These are phyloP conservation scores for Colletotrichum eremochloae DNA, from an alignment of 2,329 filamentous ascomycete species.

Conservation along the genomic window DNA sequence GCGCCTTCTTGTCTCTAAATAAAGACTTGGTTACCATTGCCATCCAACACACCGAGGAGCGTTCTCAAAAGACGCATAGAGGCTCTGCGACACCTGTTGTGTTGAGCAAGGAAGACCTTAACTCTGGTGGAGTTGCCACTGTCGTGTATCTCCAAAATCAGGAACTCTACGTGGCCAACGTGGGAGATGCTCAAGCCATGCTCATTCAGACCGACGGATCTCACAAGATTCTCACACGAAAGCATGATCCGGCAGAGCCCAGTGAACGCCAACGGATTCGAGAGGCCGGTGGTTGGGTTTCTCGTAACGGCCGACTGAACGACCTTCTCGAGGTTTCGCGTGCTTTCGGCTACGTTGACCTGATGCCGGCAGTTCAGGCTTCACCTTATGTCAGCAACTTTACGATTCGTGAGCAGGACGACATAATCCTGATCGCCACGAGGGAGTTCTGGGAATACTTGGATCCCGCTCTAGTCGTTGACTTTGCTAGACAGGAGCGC, in stretches of 20 bases:
- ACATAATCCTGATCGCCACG: constrained; percentile 92
- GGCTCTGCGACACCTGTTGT: constrained; percentile 80
- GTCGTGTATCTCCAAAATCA: constrained; percentile 90
- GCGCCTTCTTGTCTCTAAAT: constrained; percentile 90
- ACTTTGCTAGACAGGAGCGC: constrained; percentile 88
- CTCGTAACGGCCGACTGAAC: constrained; percentile 92
- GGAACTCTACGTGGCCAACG: constrained; percentile 93
- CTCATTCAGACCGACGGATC: constrained; percentile 90
- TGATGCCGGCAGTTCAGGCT: constrained; percentile 93
- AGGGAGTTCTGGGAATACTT: constrained; percentile 96
- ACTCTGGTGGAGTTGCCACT: constrained; percentile 91
- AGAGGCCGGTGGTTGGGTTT: constrained; percentile 95
- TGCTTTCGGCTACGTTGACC: constrained; percentile 93
- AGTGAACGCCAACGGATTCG: constrained; percentile 89
- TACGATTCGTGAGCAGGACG: constrained; percentile 87
- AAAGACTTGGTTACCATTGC: constrained; percentile 92
- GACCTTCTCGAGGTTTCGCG: constrained; percentile 91
- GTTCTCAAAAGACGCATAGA: constrained; percentile 75
- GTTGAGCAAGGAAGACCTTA: constrained; percentile 88
- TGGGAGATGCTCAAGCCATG: constrained; percentile 96
- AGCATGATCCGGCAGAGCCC: constrained; percentile 92
- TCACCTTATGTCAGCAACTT: constrained; percentile 86
- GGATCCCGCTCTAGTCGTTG: constrained; percentile 88
- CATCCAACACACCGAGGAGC: constrained; percentile 83
- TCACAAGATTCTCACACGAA: constrained; percentile 85